phyloP scores from a whole-genome alignment of 768 basidiomycete genomes.

The Suillus subaureus region DNA sequence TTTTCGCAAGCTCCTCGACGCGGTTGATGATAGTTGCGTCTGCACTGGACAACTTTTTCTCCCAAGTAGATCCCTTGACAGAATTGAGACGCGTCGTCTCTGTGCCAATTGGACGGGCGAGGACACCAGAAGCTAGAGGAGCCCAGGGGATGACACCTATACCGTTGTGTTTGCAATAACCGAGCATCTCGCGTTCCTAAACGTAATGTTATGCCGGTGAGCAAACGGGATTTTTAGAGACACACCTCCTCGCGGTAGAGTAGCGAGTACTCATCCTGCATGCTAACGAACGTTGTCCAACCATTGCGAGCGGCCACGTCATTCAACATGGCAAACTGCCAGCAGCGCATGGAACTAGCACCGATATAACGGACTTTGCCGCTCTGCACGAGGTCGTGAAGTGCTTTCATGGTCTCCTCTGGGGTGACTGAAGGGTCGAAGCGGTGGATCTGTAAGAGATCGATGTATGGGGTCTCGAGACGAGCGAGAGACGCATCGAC shows the following conservation, averaged over 20 bases:
- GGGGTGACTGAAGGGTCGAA: conserved; percentile 39
- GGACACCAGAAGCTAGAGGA: conserved; percentile 42
- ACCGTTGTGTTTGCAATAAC: conserved; percentile 49
- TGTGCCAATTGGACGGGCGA: conserved; percentile 38
- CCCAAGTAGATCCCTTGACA: conserved; percentile 24
- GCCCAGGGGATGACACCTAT: conserved; percentile 57
- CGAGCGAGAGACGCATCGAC: conserved; percentile 40
- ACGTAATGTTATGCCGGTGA: not conserved
- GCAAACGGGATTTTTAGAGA: not conserved
- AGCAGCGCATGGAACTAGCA: conserved; percentile 47
- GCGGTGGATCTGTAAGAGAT: conserved; percentile 48
- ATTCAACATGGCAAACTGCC: conserved; percentile 48
- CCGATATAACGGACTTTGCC: conserved; percentile 56
- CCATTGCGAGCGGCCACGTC: conserved; percentile 45
- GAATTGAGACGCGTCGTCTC: conserved; percentile 24
- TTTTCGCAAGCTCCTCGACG: conserved; percentile 44
- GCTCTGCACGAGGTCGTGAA: conserved; percentile 49
- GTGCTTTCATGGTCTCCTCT: conserved; percentile 52
- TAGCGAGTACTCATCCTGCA: conserved; percentile 56
- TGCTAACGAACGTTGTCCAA: conserved; percentile 57
- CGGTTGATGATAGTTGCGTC: conserved; percentile 40
- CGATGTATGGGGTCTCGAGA: conserved; percentile 39
- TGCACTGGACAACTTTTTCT: conserved; percentile 27
- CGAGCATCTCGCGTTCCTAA: conserved; percentile 48
- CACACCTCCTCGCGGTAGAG: conserved; percentile 56